phyloP scores from a whole-genome alignment of 106 monocot species.

The Allium cepa region DNA sequence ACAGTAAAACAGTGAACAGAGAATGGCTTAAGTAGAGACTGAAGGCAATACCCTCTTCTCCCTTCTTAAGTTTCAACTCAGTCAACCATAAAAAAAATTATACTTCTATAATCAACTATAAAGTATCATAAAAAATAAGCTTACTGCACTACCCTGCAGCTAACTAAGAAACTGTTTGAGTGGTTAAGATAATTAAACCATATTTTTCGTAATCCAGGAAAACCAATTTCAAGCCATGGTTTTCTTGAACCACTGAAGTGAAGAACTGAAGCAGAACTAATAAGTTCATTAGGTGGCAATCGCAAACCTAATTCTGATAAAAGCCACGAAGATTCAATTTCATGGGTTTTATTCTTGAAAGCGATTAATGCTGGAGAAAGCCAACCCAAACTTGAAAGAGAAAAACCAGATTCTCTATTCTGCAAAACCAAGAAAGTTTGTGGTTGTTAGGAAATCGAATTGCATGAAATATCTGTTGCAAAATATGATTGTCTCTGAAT shows the following conservation, averaged over 20 bases:
- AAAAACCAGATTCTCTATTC: constrained; percentile 42
- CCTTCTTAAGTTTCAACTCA: constrained; percentile 36
- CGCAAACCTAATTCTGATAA: constrained; percentile 31
- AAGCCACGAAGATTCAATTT: constrained; percentile 43
- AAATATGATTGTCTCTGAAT: too few species aligned
- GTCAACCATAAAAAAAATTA: constrained; percentile 10
- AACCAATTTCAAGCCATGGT: constrained; percentile 58
- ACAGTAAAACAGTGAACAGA: constrained; percentile 1
- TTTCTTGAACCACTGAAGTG: constrained; percentile 59
- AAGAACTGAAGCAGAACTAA: constrained; percentile 36
- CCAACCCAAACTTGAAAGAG: constrained; percentile 32
- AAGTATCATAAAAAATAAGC: too few species aligned
- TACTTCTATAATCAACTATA: too few species aligned
- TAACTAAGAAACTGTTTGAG: constrained; percentile 30
- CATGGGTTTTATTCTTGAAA: constrained; percentile 26
- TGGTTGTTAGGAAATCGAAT: too few species aligned
- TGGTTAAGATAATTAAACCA: constrained; percentile 39
- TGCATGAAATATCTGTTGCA: too few species aligned
- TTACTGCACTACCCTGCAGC: constrained; percentile 38
- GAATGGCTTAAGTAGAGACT: constrained; percentile 38
- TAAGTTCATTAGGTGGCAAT: constrained; percentile 10
- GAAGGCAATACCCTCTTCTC: constrained; percentile 61
- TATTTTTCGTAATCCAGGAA: constrained; percentile 18
- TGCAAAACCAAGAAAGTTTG: constrained; percentile 3
- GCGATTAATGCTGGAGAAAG: constrained; percentile 47